phyloP scores from a whole-genome alignment of 2,329 filamentous ascomycete genomes.

The Geoglossum cookeanum region DNA sequence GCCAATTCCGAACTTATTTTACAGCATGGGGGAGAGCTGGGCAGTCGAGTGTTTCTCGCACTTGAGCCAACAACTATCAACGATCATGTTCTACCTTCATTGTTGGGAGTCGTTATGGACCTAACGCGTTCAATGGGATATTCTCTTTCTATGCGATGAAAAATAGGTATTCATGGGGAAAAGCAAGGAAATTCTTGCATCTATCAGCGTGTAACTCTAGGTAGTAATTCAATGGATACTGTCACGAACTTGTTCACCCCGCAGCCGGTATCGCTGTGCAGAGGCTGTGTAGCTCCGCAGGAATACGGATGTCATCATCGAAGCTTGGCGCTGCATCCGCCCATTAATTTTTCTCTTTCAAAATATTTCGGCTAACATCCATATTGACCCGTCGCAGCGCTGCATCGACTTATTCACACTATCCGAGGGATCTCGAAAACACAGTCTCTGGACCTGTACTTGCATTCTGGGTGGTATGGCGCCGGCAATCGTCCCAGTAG shows the following conservation, averaged over 20 bases:
- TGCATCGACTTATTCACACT: neutral
- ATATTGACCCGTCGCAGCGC: neutral
- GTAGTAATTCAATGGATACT: conserved; percentile 1
- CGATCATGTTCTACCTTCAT: too few species aligned
- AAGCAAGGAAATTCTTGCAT: neutral
- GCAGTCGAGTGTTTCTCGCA: neutral
- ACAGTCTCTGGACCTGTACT: neutral
- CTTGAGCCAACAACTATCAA: too few species aligned
- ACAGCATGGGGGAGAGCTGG: neutral
- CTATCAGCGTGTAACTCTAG: neutral
- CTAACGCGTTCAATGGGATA: too few species aligned
- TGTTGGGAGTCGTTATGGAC: too few species aligned
- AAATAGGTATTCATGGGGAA: neutral
- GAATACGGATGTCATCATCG: neutral
- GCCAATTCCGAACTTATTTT: neutral
- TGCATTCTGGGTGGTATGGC: neutral
- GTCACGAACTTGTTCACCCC: neutral
- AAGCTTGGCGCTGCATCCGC: neutral
- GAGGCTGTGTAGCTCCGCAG: too few species aligned
- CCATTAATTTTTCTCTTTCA: neutral
- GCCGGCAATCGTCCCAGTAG: neutral
- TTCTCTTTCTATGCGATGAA: neutral
- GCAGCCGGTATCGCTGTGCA: neutral
- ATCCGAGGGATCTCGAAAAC: neutral
- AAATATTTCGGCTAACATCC: neutral